Conservation (phyloP, 2,329 filamentous ascomycete genomes). For the Cladophialophora immunda region DNA sequence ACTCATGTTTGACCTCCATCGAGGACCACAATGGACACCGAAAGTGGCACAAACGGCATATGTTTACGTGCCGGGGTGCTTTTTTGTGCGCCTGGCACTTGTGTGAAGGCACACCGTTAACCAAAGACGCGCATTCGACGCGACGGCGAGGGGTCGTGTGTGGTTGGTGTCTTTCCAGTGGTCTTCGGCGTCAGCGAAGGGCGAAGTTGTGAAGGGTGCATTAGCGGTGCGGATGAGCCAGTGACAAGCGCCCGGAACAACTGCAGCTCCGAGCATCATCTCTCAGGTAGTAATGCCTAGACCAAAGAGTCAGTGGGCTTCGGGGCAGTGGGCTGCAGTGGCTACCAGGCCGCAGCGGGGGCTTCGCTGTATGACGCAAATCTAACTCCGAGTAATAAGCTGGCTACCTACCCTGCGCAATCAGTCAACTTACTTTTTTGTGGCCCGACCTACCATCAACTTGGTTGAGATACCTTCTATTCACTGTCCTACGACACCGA, state of each 20-base stretch:
- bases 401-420: neutral
- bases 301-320: too few species aligned
- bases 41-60: neutral
- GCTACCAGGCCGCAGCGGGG: neutral
- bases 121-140: conserved; percentile 4
- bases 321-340: neutral
- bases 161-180: neutral
- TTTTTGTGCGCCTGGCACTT: neutral
- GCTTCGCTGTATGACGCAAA: conserved; percentile 20
- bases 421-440: neutral
- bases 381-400: conserved; percentile 3
- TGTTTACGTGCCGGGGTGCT: neutral
- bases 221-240: conserved; percentile 13
- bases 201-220: conserved; percentile 18
- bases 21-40: conserved; percentile 13
- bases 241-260: conserved; percentile 11
- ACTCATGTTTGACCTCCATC: conserved; percentile 43
- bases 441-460: neutral
- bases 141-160: neutral
- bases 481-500: neutral
- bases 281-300: neutral
- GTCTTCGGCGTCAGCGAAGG: neutral
- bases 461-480: neutral
- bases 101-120: neutral
- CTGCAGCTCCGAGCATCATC: neutral